Conservation (phyloP, 2,329 filamentous ascomycete genomes). For the Coniella vitis region DNA sequence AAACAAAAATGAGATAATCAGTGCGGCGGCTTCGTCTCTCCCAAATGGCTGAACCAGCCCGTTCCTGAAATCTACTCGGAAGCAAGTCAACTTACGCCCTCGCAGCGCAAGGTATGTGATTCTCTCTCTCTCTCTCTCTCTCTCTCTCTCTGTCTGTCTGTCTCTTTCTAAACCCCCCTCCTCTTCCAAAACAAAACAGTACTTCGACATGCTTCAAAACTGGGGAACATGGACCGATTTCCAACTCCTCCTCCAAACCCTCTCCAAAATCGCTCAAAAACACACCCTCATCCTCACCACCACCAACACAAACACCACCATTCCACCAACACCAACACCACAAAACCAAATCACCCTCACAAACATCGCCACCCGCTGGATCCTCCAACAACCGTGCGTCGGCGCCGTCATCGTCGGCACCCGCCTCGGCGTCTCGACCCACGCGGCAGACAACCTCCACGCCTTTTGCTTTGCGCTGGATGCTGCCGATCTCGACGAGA, state of each 20-base stretch:
- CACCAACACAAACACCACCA: too few relatives aligned
- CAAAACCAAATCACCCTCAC: constrained; percentile 24
- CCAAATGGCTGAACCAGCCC: constrained; percentile 26
- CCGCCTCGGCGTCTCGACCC: constrained; percentile 24
- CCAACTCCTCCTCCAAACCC: constrained; percentile 22
- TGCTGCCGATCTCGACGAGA: constrained; percentile 20
- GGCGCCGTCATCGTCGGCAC: constrained; percentile 30
- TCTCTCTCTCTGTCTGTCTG: too few relatives aligned
- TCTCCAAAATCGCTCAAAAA: constrained; percentile 21
- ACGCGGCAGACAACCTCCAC: constrained; percentile 23
- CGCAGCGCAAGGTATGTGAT: constrained; percentile 25
- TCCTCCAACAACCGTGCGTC: constrained; percentile 26
- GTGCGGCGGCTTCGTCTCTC: constrained; percentile 30
- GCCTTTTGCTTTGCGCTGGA: constrained; percentile 22
- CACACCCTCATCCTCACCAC: constrained; percentile 16
- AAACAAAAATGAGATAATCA: too few relatives aligned
- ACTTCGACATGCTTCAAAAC: constrained; percentile 25
- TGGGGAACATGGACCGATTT: constrained; percentile 27
- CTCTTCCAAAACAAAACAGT: constrained; percentile 7
- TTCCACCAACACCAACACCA: too few relatives aligned
- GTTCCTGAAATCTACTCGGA: constrained; percentile 26
- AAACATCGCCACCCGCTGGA: constrained; percentile 28
- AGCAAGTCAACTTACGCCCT: constrained; percentile 25
- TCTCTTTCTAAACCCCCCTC: too few relatives aligned
- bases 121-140: background rate